Conservation (phyloP, 441 rosid genomes). For the Arabidopsis lyrata region DNA sequence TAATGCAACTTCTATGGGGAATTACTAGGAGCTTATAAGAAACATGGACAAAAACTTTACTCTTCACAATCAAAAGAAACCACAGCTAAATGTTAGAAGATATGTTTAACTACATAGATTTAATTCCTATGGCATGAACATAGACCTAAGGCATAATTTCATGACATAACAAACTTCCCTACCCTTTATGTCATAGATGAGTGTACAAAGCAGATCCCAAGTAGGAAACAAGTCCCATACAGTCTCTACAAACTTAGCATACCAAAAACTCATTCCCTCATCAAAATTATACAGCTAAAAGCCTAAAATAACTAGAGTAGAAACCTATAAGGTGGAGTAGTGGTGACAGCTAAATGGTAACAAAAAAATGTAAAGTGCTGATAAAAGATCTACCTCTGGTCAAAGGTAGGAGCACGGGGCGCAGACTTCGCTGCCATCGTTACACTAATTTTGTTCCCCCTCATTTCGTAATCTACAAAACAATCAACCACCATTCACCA, state of each 20-base stretch:
- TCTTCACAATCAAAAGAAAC: conserved; percentile 12
- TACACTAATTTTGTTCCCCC: conserved; percentile 82
- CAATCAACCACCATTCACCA: not conserved
- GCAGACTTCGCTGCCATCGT: conserved; percentile 96
- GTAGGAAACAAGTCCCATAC: not conserved
- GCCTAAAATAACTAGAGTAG: not conserved
- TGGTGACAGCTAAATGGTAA: conserved; percentile 9
- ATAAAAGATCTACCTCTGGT: conserved; percentile 61
- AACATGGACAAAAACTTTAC: not conserved
- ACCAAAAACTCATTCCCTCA: not conserved
- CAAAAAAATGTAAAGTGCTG: conserved; percentile 1
- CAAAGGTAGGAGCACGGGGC: conserved; percentile 62
- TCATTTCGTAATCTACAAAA: conserved; percentile 70
- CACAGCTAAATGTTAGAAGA: not conserved
- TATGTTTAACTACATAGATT: not conserved
- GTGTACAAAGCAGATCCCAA: conserved; percentile 1
- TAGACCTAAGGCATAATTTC: conserved; percentile 3
- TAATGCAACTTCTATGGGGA: conserved; percentile 8
- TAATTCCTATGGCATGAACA: not conserved
- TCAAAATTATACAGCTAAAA: not conserved
- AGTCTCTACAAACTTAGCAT: not conserved
- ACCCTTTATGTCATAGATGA: conserved; percentile 7
- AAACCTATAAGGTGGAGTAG: not conserved
- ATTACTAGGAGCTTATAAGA: conserved; percentile 6
- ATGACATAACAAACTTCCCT: not conserved